Evolutionary conservation across 352 stramenopile genomes (phyloP).

Genomic region (Phytophthora lateralis): DNA sequence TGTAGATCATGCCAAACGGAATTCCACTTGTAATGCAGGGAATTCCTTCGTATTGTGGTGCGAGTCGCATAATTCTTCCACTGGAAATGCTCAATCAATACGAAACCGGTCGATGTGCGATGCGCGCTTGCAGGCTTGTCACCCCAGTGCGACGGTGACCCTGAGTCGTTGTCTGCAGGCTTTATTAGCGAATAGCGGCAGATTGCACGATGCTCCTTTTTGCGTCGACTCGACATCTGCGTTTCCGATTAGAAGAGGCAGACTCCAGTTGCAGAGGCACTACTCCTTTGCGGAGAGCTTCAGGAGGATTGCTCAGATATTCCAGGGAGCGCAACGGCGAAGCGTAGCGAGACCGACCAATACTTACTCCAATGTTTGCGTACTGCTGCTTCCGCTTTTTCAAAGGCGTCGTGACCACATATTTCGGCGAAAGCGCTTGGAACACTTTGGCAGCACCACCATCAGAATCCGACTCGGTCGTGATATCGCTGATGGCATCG

Average conservation of each 20-base stretch:
- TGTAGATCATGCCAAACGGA: not conserved
- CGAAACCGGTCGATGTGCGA: not conserved
- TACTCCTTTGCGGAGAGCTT: constrained; percentile 3
- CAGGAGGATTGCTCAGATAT: constrained; percentile 15
- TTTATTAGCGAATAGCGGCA: not conserved
- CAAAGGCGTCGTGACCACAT: constrained; percentile 2
- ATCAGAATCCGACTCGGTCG: constrained; percentile 41
- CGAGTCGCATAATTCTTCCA: not conserved
- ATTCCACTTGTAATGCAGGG: not conserved
- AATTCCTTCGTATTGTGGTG: too few species aligned
- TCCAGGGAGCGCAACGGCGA: constrained; percentile 22
- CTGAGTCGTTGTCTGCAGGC: too few species aligned
- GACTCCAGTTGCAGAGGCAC: constrained; percentile 25
- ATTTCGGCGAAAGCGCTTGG: constrained; percentile 17
- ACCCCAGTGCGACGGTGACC: too few species aligned
- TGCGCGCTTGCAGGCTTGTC: not conserved
- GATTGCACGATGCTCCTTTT: constrained; percentile 1
- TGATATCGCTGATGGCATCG: constrained; percentile 27
- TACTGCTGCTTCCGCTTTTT: constrained; percentile 23
- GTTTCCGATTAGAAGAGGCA: constrained; percentile 20
- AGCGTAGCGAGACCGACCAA: constrained; percentile 11
- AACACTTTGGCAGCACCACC: constrained; percentile 24
- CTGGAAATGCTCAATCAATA: not conserved
- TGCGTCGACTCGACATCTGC: constrained; percentile 8
- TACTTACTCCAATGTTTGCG: not conserved